Base-by-base conservation (phyloP, 345 rosid genomes). In the Dipteronia dyeriana region DNA sequence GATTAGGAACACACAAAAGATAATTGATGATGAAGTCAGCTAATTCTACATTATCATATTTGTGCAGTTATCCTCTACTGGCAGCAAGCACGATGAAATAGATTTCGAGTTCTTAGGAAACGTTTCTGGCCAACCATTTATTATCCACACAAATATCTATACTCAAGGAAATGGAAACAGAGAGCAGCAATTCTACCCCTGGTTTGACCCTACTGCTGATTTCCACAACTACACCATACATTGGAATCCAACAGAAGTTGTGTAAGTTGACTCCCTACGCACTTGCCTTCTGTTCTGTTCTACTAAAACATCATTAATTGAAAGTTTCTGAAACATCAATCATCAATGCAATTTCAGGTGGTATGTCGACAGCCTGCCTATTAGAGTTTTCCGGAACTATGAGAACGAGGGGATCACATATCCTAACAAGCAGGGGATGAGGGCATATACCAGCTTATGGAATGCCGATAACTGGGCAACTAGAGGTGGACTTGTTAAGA, bases 221-320 rank as follows among this genome's bases (percentile, higher is more conserved):
- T 94, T 77, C 82, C 94, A 94, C 84, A 92, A 92, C 85, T 90
- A 92, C 80, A 94, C 97, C 60, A 89, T 94, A 49, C 91, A 87
- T 12, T 86, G 95, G 95, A 91, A 90, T 34, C 96, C 92, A 67
- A 76, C 90, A 2, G 82, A 49, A 84, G 77, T 86, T 72, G 91
- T 88, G 92, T 88, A 86, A 91, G 91, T 84, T 56, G 34, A 54
- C 47, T 9, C 17, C 22, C 53, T 31, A 19, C 5, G 5, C 43
- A 22, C 41, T 20, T 31, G 9, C 56, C 56, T 20, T 73, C 63
- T 22, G 6, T 65, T 79, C 17, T 51, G 7, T 34, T 34, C 19
- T 61, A 43, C 25, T 71, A 9, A 51, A 26, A 26, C 26, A 26
- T 26, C 26, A 26, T 26, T 26, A 26, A 1, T 26, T 26, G 26